Evolutionary conservation across 306 rosid genomes (phyloP).

Genomic region (Cucumis hystrix): DNA sequence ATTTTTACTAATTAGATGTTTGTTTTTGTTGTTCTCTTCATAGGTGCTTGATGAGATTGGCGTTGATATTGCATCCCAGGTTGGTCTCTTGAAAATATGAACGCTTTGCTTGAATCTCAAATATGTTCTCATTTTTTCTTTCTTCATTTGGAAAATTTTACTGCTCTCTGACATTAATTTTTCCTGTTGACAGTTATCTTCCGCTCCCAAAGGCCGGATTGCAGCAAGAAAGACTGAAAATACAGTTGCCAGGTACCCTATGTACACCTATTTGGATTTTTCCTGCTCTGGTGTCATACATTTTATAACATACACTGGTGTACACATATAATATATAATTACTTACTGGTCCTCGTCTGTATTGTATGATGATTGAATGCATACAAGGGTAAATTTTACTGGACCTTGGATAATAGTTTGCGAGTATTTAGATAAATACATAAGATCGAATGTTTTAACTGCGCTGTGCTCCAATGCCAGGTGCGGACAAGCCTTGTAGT

Average conservation of each 20-base stretch:
- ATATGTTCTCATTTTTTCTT: not conserved
- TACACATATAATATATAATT: not conserved
- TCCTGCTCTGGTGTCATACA: not conserved
- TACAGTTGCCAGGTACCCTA: conserved; percentile 39
- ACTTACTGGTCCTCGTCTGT: not conserved
- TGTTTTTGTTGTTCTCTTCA: conserved; percentile 4
- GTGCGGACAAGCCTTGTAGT: not conserved
- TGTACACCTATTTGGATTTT: not conserved
- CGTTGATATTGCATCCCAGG: conserved; percentile 98
- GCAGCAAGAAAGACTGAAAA: conserved; percentile 51
- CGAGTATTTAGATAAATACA: not conserved
- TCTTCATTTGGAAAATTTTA: not conserved
- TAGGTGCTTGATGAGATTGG: conserved; percentile 99
- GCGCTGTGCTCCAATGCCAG: not conserved
- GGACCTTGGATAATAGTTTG: not conserved
- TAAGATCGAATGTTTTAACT: not conserved
- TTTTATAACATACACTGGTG: not conserved
- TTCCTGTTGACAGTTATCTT: conserved; percentile 48
- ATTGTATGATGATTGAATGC: not conserved
- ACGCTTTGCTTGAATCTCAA: not conserved
- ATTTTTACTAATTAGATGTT: conserved; percentile 5
- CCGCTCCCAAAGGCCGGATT: conserved; percentile 96
- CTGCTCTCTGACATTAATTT: not conserved
- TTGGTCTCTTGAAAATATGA: conserved; percentile 17
- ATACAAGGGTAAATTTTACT: not conserved